phyloP scores from a whole-genome alignment of 352 stramenopile genomes.

The Pythium myriotylum region DNA sequence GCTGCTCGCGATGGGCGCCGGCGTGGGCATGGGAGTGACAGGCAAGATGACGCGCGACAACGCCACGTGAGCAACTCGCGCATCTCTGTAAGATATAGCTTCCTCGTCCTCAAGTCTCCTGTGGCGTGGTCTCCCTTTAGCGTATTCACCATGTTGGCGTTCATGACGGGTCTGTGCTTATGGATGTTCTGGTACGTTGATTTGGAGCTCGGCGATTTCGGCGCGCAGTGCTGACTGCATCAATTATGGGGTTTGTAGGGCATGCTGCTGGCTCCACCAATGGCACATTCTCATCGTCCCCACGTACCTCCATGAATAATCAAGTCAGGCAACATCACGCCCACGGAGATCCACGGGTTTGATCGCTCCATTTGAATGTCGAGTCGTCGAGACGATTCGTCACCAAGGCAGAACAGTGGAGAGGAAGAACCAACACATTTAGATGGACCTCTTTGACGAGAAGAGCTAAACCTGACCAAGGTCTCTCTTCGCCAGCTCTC shows the following conservation, averaged over 20 bases:
- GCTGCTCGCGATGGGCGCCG: slow-evolving; percentile 73
- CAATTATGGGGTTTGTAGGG: slow-evolving; percentile 40
- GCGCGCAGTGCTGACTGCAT: background rate
- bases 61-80: slow-evolving; percentile 57
- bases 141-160: slow-evolving; percentile 79
- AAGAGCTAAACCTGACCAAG: too few relatives aligned
- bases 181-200: slow-evolving; percentile 86
- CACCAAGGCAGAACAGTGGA: background rate
- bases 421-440: background rate
- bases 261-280: slow-evolving; percentile 90
- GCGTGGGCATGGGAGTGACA: slow-evolving; percentile 76
- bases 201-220: slow-evolving; percentile 6
- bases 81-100: slow-evolving; percentile 14
- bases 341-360: background rate
- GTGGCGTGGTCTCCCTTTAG: slow-evolving; percentile 40
- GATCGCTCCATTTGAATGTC: background rate
- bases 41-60: slow-evolving; percentile 87
- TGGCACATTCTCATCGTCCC: slow-evolving; percentile 89
- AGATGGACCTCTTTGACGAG: too few relatives aligned
- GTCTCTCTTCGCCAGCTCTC: slow-evolving; percentile 5
- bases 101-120: background rate
- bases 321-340: background rate
- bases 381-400: background rate
- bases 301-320: slow-evolving; percentile 75
- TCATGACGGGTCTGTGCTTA: slow-evolving; percentile 84